Base-by-base conservation (phyloP, 2,329 filamentous ascomycete species). In the Pseudogymnoascus sp. region DNA sequence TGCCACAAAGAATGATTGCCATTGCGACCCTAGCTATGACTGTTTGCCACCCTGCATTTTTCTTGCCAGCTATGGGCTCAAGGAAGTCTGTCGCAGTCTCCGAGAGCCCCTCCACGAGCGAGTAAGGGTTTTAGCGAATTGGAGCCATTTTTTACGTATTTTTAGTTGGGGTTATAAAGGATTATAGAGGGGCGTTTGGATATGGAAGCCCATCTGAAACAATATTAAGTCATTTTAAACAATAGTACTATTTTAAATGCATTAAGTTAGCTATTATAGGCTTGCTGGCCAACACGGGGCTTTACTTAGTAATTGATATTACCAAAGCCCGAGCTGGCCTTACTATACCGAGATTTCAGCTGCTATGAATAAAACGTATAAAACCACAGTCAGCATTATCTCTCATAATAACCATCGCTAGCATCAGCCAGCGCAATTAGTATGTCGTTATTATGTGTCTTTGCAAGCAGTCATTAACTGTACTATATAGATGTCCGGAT, bases 41-140 rank as follows among this genome's bases (percentile, higher is more conserved):
- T 5, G 71, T 73, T 23, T 83, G 84, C 72, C 78, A 83, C 45
- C 82, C 83, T 0, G 82, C 81, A 11, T 62, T 82, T 49, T 76
- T 80, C 66, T 85, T 85, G 49, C 49, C 49, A 19, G 49, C 25
- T 33, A 55, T 55, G 49, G n/a, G 49, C 5, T 55, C 49, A n/a
- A 55, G 49, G 28, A 55, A 55, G 49, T 33, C 49, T 55, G 28
- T 33, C 28, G 49, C 49, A 7, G n/a, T 14, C n/a, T 7, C 25
- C 1, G 49, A 55, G 7, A 55, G 49, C 16, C 28, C 25, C n/a
- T 33, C 25, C 45, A 52, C 49, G 2, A 55, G 49, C 49, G 49
- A 55, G 6, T 55, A 33, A 33, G 49, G 5, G 3, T n/a, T 33
- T 33, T 3, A 33, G 28, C 28, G n/a, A 22, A 30, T 16, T 19